phyloP scores from a whole-genome alignment of 257 asterid genomes.

The Plectranthus barbatus region DNA sequence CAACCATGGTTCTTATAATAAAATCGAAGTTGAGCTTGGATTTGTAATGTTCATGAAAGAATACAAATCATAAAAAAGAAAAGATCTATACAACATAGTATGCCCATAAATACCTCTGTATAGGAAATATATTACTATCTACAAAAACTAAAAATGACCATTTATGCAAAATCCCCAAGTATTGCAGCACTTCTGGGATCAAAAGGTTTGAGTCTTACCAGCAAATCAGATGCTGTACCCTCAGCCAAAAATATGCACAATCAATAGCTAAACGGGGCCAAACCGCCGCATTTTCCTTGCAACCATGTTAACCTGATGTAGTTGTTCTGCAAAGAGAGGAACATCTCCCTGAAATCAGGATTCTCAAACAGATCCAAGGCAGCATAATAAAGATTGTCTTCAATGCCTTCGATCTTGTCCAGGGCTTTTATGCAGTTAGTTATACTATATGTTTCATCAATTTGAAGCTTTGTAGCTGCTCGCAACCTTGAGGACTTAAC shows the following conservation, averaged over 20 bases:
- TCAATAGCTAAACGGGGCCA: conserved; percentile 20
- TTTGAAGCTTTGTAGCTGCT: conserved; percentile 21
- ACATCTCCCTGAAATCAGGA: conserved; percentile 58
- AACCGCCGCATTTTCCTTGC: conserved; percentile 53
- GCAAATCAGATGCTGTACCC: not conserved
- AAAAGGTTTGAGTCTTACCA: not conserved
- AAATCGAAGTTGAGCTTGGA: too few species aligned
- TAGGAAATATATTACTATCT: not conserved
- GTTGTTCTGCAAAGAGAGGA: conserved; percentile 49
- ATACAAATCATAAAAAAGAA: not conserved
- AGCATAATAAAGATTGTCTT: conserved; percentile 57
- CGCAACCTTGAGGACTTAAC: conserved; percentile 53
- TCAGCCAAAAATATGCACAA: not conserved
- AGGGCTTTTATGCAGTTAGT: conserved; percentile 61
- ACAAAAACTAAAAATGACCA: not conserved
- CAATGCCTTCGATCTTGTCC: conserved; percentile 72
- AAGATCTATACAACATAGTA: conserved; percentile 1
- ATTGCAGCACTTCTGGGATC: not conserved
- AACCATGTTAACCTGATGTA: conserved; percentile 54
- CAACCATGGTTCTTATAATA: too few species aligned
- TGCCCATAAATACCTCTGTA: not conserved
- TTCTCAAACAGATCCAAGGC: conserved; percentile 77
- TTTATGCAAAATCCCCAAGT: not conserved
- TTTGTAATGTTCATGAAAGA: too few species aligned
- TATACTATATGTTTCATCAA: conserved; percentile 48